A percentile compares a stretch with the other conserved stretches of the same genome.
phyloP scores from a whole-genome alignment of 345 rosid species.

The Salix caprea region DNA sequence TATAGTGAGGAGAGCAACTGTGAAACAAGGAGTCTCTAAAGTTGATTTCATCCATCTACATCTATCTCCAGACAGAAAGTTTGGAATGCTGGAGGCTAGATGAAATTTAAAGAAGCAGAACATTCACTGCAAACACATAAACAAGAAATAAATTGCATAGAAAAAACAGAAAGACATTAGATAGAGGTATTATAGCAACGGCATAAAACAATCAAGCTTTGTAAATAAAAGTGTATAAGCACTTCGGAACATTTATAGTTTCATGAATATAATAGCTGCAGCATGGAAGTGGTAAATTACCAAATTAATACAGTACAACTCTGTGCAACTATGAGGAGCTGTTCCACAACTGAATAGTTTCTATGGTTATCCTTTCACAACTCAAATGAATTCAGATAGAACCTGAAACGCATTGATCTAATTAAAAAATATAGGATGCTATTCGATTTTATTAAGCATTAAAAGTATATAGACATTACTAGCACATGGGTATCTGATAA shows the following conservation, averaged over 20 bases:
- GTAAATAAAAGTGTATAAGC: not conserved
- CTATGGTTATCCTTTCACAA: slow-evolving; percentile 35
- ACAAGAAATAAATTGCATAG: not conserved
- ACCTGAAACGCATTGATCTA: no score
- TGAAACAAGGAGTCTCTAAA: not conserved
- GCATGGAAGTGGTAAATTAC: not conserved
- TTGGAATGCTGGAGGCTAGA: no score
- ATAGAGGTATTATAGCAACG: not conserved
- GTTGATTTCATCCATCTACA: not conserved
- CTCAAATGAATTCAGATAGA: not conserved
- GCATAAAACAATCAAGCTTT: not conserved
- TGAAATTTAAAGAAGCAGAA: not conserved
- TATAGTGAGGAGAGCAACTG: not conserved
- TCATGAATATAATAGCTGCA: not conserved
- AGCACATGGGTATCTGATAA: not conserved
- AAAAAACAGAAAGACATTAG: not conserved
- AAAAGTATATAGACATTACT: not conserved
- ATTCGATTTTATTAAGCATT: not conserved
- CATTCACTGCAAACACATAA: not conserved
- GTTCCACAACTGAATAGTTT: slow-evolving; percentile 35
- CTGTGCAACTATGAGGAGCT: slow-evolving; percentile 34
- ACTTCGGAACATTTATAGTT: not conserved
- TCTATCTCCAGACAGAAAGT: not conserved
- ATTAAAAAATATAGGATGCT: not conserved
- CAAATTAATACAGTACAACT: slow-evolving; percentile 13